Conservation (phyloP, 208 protist genomes). For the Trypanosoma mega region DNA sequence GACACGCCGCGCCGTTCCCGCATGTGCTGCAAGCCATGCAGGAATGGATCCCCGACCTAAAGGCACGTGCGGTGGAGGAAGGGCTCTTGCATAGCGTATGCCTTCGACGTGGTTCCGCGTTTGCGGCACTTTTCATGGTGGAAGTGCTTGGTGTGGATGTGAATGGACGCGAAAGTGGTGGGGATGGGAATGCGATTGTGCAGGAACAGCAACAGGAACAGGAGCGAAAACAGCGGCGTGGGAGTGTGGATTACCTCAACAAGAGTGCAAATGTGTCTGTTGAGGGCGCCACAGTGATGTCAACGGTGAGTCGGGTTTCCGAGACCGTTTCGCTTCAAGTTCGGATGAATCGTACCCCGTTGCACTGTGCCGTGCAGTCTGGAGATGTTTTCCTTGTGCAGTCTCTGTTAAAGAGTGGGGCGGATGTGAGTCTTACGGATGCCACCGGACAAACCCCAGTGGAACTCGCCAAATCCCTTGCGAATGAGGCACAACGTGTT, state of each 20-base stretch:
- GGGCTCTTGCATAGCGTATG: conserved; percentile 61
- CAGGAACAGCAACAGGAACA: conserved; percentile 5
- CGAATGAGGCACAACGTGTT: not conserved
- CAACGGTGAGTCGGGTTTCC: too few species aligned
- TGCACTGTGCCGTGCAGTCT: conserved; percentile 61
- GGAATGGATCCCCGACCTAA: conserved; percentile 39
- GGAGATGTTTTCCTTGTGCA: conserved; percentile 54
- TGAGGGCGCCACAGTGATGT: conserved; percentile 9
- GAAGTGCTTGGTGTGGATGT: conserved; percentile 63
- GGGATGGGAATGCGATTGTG: not conserved
- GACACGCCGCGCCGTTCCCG: conserved; percentile 57
- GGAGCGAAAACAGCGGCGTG: not conserved
- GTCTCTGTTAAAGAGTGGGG: conserved; percentile 55
- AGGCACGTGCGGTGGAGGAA: conserved; percentile 24
- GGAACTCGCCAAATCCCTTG: conserved; percentile 16
- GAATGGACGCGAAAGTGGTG: conserved; percentile 37
- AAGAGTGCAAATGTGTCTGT: not conserved
- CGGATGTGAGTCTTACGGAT: conserved; percentile 28
- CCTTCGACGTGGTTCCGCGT: conserved; percentile 24
- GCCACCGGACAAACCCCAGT: conserved; percentile 26
- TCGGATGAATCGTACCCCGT: too few species aligned
- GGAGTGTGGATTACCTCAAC: not conserved
- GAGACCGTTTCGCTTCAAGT: too few species aligned
- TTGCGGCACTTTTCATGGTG: conserved; percentile 59
- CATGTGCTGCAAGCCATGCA: conserved; percentile 53